phyloP scores from a whole-genome alignment of 169 alveolate species.

The Cyclospora cayetanensis region DNA sequence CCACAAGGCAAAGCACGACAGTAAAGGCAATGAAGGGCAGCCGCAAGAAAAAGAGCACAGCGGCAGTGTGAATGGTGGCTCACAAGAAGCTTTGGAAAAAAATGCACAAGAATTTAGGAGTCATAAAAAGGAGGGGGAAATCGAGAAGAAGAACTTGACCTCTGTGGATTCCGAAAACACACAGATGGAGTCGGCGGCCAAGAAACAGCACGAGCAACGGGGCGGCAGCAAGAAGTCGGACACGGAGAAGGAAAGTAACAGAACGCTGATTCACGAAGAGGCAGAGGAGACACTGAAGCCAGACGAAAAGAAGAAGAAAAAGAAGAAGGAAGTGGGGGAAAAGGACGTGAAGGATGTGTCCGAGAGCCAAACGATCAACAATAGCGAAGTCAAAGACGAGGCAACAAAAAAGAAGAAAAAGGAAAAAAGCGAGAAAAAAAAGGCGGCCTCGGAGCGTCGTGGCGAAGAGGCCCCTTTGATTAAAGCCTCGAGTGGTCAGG shows the following conservation, averaged over 20 bases:
- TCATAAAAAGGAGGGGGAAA: neutral
- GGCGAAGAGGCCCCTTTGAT: neutral
- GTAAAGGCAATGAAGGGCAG: conserved; percentile 8
- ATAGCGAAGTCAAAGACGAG: neutral
- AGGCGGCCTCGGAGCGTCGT: neutral
- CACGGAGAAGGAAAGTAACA: neutral
- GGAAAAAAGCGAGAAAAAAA: conserved; percentile 21
- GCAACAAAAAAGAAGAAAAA: conserved; percentile 29
- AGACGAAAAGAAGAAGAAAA: conserved; percentile 27
- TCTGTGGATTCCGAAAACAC: too few relatives aligned
- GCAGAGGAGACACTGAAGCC: conserved; percentile 12
- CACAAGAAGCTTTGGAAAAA: neutral
- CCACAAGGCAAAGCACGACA: conserved; percentile 34
- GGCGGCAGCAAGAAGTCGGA: neutral
- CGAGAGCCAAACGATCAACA: neutral
- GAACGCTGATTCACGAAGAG: neutral
- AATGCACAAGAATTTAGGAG: neutral
- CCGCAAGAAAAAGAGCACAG: neutral
- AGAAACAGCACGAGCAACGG: neutral
- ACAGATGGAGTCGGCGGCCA: too few relatives aligned
- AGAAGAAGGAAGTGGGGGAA: neutral
- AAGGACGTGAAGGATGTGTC: neutral
- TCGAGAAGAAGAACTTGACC: neutral
- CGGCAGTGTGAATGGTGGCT: neutral
- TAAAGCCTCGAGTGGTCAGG: neutral